Evolutionary conservation across 2,329 filamentous ascomycete genomes (phyloP), one percentile per base, ranked within the genome.

Genomic region (Pseudogymnoascus sp.): DNA sequence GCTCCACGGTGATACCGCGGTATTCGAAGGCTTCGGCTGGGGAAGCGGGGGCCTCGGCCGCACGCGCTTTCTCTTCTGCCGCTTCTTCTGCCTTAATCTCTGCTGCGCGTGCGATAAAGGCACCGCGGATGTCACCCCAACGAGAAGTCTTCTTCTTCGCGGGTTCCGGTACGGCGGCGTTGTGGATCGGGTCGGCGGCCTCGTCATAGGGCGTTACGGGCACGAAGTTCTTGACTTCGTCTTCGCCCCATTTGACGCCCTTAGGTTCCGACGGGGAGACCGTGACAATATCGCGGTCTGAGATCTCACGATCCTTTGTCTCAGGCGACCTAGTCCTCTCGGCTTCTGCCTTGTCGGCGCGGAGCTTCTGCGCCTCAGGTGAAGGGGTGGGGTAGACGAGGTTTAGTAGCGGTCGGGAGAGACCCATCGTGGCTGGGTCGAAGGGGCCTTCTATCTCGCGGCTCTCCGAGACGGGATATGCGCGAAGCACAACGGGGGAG

Each of bases 171-270:
- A 5, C 51, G 11, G 5, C n/a, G 2, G 34, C 34, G 18, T 11
- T 47, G 11, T 47, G 45, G 12, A 31, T 16, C 34, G 31, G 51
- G 11, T 54, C 26, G 18, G 21, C 5, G 34, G 59, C 34, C 29
- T 57, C 51, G 8, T 34, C 74, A 51, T 83, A 82, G 5, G 85
- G 82, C 61, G 81, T 86, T 64, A 84, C 83, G 10, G 83, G 79
- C 60, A 86, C 83, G 66, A 85, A 88, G 65, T 84, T 82, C 71
- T 87, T 84, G 3, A 82, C 87, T 70, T 86, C 79, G 66, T 86
- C 86, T 65, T 86, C 78, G 10, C 84, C 86, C 86, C 85, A 88
- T 11, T 80, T 85, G 4, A 88, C 86, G 45, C 76, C 80, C 68
- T 86, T 87, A 5, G 82, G 78, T 21, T 75, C 74, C 5, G 29